phyloP scores from a whole-genome alignment of 106 monocot genomes.

The Agapanthus africanus region DNA sequence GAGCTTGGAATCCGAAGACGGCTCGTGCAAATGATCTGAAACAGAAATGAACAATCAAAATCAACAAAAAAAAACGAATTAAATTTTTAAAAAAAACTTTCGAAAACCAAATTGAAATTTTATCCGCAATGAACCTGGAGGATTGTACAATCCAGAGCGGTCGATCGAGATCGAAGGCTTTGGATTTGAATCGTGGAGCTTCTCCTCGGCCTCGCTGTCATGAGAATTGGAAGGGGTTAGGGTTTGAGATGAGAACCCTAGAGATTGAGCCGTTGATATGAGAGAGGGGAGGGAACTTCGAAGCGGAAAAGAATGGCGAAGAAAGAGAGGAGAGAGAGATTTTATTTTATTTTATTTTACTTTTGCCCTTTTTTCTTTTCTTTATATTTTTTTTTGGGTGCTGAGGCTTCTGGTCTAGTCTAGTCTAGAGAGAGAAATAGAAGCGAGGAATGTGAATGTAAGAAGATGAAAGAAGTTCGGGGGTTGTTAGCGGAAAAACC shows the following conservation, averaged over 20 bases:
- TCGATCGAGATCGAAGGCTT: slow-evolving; percentile 53
- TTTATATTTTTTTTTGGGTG: no score
- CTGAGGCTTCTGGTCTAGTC: no score
- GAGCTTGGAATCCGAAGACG: slow-evolving; percentile 61
- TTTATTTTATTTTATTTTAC: no score
- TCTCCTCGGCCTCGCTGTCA: slow-evolving; percentile 14
- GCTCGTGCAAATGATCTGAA: slow-evolving; percentile 63
- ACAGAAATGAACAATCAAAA: background rate
- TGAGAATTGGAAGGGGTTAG: slow-evolving; percentile 16
- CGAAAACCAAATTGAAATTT: background rate
- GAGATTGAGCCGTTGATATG: slow-evolving; percentile 10
- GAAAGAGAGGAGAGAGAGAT: no score
- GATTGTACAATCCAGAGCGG: slow-evolving; percentile 73
- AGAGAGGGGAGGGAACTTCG: no score
- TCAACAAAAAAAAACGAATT: background rate
- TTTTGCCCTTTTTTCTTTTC: no score
- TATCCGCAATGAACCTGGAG: slow-evolving; percentile 34
- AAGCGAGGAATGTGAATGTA: no score
- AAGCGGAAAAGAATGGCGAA: no score
- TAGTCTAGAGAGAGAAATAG: no score
- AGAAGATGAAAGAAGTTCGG: no score
- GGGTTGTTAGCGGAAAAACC: no score
- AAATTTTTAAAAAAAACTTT: background rate
- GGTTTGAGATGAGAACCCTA: slow-evolving; percentile 20
- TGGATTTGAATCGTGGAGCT: slow-evolving; percentile 7